A percentile compares a stretch with the other conserved stretches of the same genome.
These are phyloP conservation scores for Rhynchospora breviuscula DNA, from an alignment of 176 grass and related monocot species.

Conservation along the genomic window DNA sequence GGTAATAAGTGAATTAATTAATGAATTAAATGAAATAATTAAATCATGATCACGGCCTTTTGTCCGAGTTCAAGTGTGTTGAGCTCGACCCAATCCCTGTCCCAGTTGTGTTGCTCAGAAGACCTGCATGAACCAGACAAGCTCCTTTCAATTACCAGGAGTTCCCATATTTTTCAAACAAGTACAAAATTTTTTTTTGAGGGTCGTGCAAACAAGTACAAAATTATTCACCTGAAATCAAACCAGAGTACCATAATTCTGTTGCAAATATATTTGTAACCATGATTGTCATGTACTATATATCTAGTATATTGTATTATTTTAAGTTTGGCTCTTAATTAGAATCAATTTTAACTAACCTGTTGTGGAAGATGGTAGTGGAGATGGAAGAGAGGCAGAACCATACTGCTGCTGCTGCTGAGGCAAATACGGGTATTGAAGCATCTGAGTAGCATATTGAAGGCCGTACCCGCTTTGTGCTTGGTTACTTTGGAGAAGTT, in stretches of 20 bases:
- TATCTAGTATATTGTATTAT: too few relatives aligned
- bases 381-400: slow-evolving; percentile 9
- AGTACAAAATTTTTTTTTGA: not conserved
- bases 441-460: slow-evolving; percentile 15
- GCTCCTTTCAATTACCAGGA: not conserved
- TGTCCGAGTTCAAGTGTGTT: slow-evolving; percentile 19
- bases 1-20: slow-evolving; percentile 23
- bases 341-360: slow-evolving; percentile 5
- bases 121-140: slow-evolving; percentile 10
- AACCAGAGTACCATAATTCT: not conserved
- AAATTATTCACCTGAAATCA: not conserved
- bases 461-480: slow-evolving; percentile 14
- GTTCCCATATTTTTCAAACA: not conserved
- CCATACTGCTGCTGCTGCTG: slow-evolving; percentile 22
- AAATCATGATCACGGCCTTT: slow-evolving; percentile 12
- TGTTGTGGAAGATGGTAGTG: slow-evolving; percentile 18
- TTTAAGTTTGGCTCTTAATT: not conserved
- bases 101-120: not conserved
- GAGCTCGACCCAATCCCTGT: slow-evolving; percentile 22
- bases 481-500: slow-evolving; percentile 22
- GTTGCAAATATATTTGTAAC: not conserved
- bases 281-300: too few relatives aligned
- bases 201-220: not conserved
- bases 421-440: slow-evolving; percentile 13
- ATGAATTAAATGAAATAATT: slow-evolving; percentile 24